Evolutionary conservation across 768 basidiomycete species (phyloP).

Genomic region (Cantharellus anzutake): DNA sequence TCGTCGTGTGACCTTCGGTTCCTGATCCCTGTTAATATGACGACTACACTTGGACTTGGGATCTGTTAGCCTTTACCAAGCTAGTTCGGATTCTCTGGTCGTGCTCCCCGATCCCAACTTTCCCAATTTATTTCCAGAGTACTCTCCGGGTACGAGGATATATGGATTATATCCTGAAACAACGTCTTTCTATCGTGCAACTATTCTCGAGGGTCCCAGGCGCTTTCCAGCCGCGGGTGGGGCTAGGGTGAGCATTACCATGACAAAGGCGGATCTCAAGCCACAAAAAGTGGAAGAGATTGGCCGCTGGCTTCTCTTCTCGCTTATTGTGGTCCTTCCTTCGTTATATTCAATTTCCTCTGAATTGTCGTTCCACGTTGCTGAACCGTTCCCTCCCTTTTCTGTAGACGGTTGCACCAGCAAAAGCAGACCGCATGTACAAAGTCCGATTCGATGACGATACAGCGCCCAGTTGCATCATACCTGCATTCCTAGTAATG

Average conservation of each 20-base stretch:
- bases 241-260: constrained; percentile 19
- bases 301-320: no score
- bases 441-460: constrained; percentile 81
- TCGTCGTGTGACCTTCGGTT: background rate
- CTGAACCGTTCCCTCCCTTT: background rate
- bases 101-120: constrained; percentile 62
- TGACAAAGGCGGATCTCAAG: constrained; percentile 13
- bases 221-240: constrained; percentile 19
- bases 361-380: no score
- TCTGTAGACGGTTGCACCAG: constrained; percentile 12
- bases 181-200: constrained; percentile 77
- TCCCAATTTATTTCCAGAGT: constrained; percentile 47
- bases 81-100: constrained; percentile 32
- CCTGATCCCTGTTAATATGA: background rate
- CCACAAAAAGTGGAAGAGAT: constrained; percentile 6
- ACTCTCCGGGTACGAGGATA: constrained; percentile 49
- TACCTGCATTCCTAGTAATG: constrained; percentile 13
- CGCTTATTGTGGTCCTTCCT: no score
- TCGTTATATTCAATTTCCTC: no score
- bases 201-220: constrained; percentile 51
- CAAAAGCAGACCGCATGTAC: constrained; percentile 39
- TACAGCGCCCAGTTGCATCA: constrained; percentile 61
- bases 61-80: background rate
- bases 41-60: background rate
- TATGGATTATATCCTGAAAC: constrained; percentile 85